These are phyloP conservation scores for Lichtheimia hyalospora DNA, from an alignment of 371 early-diverging fungal genomes.

Conservation along the genomic window DNA sequence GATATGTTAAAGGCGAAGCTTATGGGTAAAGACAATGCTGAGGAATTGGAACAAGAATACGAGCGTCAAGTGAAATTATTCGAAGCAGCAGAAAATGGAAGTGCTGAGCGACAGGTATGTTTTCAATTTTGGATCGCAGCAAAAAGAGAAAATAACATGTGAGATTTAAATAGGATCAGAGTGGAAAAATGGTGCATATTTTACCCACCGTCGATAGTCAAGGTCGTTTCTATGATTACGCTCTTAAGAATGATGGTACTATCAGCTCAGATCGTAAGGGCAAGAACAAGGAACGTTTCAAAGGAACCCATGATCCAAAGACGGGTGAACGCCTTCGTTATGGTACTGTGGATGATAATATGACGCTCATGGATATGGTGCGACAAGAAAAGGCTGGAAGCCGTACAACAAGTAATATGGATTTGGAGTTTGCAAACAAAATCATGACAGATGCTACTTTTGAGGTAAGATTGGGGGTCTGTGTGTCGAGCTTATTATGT, in stretches of 20 bases:
- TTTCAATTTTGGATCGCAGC: not conserved
- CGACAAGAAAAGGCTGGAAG: constrained; percentile 66
- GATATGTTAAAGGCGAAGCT: constrained; percentile 80
- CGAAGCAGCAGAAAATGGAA: constrained; percentile 25
- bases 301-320: constrained; percentile 53
- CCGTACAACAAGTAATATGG: constrained; percentile 49
- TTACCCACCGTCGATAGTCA: constrained; percentile 69
- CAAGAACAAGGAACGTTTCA: constrained; percentile 45
- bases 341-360: constrained; percentile 54
- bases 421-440: constrained; percentile 71
- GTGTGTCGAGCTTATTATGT: constrained; percentile 1
- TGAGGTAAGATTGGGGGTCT: constrained; percentile 27
- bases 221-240: constrained; percentile 56
- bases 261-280: constrained; percentile 19
- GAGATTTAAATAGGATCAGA: constrained; percentile 3
- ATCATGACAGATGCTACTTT: constrained; percentile 79
- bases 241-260: constrained; percentile 19
- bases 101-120: constrained; percentile 7
- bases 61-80: constrained; percentile 46
- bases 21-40: constrained; percentile 64
- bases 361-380: constrained; percentile 65
- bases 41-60: constrained; percentile 72
- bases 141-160: not conserved
- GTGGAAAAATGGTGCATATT: constrained; percentile 28
- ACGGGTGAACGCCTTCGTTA: constrained; percentile 63